Evolutionary conservation across 345 rosid genomes (phyloP).

Genomic region (Corchorus olitorius): DNA sequence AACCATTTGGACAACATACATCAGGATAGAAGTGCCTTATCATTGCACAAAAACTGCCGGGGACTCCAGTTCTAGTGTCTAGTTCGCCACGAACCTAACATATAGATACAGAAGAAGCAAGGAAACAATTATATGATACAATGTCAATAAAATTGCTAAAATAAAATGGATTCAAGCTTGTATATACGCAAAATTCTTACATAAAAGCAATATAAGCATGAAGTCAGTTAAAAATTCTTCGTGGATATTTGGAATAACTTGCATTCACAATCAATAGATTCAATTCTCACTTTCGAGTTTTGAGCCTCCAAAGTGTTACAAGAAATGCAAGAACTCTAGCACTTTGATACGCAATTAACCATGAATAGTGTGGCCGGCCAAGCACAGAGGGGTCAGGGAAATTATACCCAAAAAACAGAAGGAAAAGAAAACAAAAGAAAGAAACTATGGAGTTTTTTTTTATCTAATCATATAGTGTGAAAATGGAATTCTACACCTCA

Average conservation of each 20-base stretch:
- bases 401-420: background rate
- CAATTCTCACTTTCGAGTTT: background rate
- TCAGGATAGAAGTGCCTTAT: constrained; percentile 68
- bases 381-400: background rate
- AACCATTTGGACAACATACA: constrained; percentile 40
- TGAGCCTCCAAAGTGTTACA: background rate
- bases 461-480: background rate
- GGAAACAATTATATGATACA: background rate
- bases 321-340: background rate
- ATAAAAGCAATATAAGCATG: background rate
- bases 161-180: constrained; percentile 5
- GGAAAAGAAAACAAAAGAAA: background rate
- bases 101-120: constrained; percentile 9
- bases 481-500: background rate
- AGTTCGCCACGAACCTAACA: constrained; percentile 84
- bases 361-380: background rate
- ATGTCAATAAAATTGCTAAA: background rate
- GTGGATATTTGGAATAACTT: background rate
- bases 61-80: constrained; percentile 74
- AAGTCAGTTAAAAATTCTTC: background rate
- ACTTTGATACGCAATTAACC: background rate
- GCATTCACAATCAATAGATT: background rate
- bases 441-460: background rate
- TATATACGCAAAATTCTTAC: background rate
- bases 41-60: constrained; percentile 62